Conservation (phyloP, 1,139 yeast genomes). For the Suhomyces wounanorum region DNA sequence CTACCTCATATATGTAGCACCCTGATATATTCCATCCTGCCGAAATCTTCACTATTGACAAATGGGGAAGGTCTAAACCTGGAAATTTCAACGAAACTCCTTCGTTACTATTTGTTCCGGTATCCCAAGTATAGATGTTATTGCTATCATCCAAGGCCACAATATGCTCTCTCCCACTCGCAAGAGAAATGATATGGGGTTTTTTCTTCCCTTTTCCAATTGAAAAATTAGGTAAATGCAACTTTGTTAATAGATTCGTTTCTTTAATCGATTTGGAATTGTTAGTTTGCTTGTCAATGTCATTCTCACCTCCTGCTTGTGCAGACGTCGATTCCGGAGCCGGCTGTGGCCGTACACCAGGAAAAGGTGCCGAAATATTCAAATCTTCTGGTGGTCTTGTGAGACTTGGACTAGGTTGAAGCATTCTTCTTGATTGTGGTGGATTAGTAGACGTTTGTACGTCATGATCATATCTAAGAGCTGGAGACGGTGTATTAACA, state of each 20-base stretch:
- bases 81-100: slow-evolving; percentile 54
- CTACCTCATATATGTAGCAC: slow-evolving; percentile 51
- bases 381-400: slow-evolving; percentile 13
- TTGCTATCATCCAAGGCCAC: slow-evolving; percentile 59
- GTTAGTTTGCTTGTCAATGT: not conserved
- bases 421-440: slow-evolving; percentile 16
- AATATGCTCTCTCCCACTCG: slow-evolving; percentile 69
- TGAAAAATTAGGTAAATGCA: slow-evolving; percentile 25
- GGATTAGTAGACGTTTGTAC: slow-evolving; percentile 4
- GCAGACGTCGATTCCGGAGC: not conserved
- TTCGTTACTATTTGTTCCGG: slow-evolving; percentile 37
- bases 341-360: not conserved
- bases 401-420: slow-evolving; percentile 17
- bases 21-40: slow-evolving; percentile 75
- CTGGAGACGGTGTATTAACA: slow-evolving; percentile 10
- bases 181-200: slow-evolving; percentile 43
- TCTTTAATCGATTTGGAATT: slow-evolving; percentile 22
- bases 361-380: not conserved
- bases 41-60: slow-evolving; percentile 44
- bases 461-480: slow-evolving; percentile 13
- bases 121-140: slow-evolving; percentile 66
- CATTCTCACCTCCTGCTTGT: not conserved
- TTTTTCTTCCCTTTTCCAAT: slow-evolving; percentile 19
- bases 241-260: slow-evolving; percentile 31
- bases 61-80: slow-evolving; percentile 13